phyloP scores from a whole-genome alignment of 805 yeast genomes.

The Yarrowia sp. region DNA sequence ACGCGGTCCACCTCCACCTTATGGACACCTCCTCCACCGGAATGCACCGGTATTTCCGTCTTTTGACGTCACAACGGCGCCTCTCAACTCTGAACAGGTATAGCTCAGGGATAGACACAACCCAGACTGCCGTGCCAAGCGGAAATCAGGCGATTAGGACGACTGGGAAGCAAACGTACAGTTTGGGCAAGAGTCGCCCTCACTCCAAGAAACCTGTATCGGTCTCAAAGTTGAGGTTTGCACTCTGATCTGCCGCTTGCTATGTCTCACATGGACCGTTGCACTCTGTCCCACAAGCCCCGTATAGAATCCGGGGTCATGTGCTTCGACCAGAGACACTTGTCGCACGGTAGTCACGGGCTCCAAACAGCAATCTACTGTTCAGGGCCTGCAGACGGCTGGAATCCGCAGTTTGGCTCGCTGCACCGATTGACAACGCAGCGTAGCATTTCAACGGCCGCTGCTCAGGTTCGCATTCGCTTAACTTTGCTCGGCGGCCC shows the following conservation, averaged over 20 bases:
- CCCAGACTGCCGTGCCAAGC: constrained; percentile 11
- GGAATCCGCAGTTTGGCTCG: no score
- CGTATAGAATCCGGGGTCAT: not conserved
- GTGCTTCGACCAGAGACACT: no score
- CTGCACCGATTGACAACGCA: not conserved
- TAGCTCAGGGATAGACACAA: not conserved
- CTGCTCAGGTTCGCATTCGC: not conserved
- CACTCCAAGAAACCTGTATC: not conserved
- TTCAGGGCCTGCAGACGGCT: no score
- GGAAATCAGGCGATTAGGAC: not conserved
- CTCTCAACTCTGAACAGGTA: not conserved
- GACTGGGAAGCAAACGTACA: not conserved
- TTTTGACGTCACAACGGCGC: constrained; percentile 1
- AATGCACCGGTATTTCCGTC: not conserved
- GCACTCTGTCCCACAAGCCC: not conserved
- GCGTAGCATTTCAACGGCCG: not conserved
- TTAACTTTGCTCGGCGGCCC: not conserved
- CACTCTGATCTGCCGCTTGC: not conserved
- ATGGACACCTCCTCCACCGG: no score
- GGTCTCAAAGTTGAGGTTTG: not conserved
- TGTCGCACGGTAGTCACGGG: no score
- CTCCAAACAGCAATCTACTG: no score
- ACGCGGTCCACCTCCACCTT: not conserved
- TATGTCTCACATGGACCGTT: not conserved
- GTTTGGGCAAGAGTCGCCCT: no score